phyloP scores from a whole-genome alignment of 2,329 filamentous ascomycete species.

The Ophiostoma perfectum region DNA sequence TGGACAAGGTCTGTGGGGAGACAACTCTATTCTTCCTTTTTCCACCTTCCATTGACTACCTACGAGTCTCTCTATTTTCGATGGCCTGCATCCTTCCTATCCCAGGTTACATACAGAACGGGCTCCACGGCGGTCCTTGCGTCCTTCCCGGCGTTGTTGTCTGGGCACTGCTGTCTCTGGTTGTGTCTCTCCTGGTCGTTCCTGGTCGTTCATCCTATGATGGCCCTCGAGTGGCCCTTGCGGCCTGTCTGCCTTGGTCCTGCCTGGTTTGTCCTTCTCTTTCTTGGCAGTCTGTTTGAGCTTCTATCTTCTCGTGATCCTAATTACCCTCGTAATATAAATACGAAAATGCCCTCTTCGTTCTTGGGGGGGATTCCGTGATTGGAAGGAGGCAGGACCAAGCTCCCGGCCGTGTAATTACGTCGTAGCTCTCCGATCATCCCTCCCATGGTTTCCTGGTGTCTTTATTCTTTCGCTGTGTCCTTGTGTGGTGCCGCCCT shows the following conservation, averaged over 20 bases:
- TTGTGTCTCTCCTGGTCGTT: background rate
- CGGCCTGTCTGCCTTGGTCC: background rate
- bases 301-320: background rate
- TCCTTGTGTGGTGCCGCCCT: conserved; percentile 1
- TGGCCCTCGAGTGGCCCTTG: background rate
- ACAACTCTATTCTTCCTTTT: background rate
- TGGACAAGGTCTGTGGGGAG: conserved; percentile 3
- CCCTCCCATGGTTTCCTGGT: too few species aligned
- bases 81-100: background rate
- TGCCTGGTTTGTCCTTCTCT: background rate
- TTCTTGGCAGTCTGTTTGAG: background rate
- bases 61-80: background rate
- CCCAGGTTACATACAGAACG: background rate
- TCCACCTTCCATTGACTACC: background rate
- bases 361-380: background rate
- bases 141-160: background rate
- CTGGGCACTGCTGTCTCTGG: background rate
- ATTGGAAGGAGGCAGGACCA: conserved; percentile 1
- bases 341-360: too few species aligned
- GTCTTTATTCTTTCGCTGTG: background rate
- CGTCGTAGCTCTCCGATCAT: too few species aligned
- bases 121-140: background rate
- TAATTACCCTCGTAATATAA: too few species aligned
- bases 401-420: background rate
- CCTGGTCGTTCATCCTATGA: background rate